Conservation (phyloP, 495 filamentous ascomycete species). For the Neurospora cerealis region DNA sequence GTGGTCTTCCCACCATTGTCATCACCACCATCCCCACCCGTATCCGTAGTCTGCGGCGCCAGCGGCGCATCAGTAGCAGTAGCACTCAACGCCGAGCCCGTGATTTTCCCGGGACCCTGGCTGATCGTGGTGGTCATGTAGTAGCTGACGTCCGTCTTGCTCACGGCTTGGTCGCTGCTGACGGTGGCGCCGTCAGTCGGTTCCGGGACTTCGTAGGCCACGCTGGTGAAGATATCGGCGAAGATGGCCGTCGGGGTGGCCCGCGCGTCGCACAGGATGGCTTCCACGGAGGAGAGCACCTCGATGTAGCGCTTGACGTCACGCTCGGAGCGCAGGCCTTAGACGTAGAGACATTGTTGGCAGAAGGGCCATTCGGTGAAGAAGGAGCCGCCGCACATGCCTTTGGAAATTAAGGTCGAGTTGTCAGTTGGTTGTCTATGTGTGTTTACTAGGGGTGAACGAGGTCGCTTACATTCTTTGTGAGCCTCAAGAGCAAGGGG, state of each 20-base stretch:
- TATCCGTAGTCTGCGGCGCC: background rate
- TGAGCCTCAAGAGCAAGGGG: conserved; percentile 23
- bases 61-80: conserved; percentile 6
- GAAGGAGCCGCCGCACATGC: conserved; percentile 31
- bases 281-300: conserved; percentile 18
- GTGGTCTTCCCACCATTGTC: background rate
- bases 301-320: conserved; percentile 16
- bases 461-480: conserved; percentile 19
- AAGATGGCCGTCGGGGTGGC: conserved; percentile 21
- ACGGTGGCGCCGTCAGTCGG: conserved; percentile 16
- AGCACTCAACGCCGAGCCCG: conserved; percentile 24
- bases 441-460: background rate
- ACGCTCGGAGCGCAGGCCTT: conserved; percentile 23
- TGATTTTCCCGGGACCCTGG: conserved; percentile 28
- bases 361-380: conserved; percentile 31
- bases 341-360: conserved; percentile 23
- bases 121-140: conserved; percentile 24
- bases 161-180: conserved; percentile 17
- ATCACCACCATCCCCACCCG: background rate
- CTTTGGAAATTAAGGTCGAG: background rate
- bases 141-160: conserved; percentile 24
- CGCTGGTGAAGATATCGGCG: conserved; percentile 16
- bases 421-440: background rate
- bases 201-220: conserved; percentile 2
- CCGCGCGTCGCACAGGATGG: conserved; percentile 18